Percentiles rank a stretch among this genome's conserved stretches.
These are phyloP conservation scores for Bacterosira constricta DNA, from an alignment of 108 stramenopile species.

Conservation along the genomic window DNA sequence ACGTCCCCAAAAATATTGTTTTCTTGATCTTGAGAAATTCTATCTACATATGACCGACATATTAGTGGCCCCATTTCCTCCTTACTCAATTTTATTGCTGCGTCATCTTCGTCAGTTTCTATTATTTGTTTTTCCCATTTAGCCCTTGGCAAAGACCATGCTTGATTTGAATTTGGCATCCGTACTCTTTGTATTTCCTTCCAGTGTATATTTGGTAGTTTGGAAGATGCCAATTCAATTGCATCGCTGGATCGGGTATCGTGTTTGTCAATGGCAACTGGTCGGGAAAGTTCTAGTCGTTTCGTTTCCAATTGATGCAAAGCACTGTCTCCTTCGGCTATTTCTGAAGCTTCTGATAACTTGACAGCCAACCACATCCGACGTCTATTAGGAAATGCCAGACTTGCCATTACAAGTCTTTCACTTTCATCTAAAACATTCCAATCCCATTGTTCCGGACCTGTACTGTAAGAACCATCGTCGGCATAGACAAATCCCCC, in stretches of 20 bases:
- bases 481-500: constrained; percentile 73
- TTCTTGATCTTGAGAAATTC: not conserved
- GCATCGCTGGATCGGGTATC: not conserved
- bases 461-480: constrained; percentile 56
- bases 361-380: constrained; percentile 15
- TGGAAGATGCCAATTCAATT: not conserved
- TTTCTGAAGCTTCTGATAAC: constrained; percentile 4
- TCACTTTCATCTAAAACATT: not conserved
- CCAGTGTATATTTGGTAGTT: constrained; percentile 5
- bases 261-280: not conserved
- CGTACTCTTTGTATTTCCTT: constrained; percentile 22
- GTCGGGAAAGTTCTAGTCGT: constrained; percentile 15
- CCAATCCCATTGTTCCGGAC: constrained; percentile 42
- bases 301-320: not conserved
- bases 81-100: not conserved
- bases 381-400: constrained; percentile 36
- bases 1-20: constrained; percentile 6
- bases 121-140: constrained; percentile 53
- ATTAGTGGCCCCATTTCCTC: not conserved
- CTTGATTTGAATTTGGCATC: constrained; percentile 46
- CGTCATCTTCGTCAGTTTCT: not conserved
- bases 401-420: constrained; percentile 26
- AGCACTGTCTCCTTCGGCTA: not conserved
- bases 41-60: constrained; percentile 19
- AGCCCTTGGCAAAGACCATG: constrained; percentile 60